Conservation (phyloP, 2,329 filamentous ascomycete genomes). For the Capronia epimyces region DNA sequence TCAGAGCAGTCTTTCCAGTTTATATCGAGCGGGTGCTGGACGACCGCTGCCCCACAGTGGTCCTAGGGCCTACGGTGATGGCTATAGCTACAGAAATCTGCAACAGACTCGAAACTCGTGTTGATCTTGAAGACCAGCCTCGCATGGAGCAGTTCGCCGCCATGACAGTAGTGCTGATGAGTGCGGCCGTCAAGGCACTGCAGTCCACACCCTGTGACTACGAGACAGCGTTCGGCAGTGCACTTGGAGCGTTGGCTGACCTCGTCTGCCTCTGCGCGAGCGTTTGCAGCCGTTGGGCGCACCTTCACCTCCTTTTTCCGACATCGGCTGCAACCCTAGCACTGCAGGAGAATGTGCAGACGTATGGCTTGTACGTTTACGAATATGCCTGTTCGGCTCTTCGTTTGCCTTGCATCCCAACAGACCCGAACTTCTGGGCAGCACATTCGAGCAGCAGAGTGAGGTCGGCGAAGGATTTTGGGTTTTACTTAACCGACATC, state of each 20-base stretch:
- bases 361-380: slow-evolving; percentile 11
- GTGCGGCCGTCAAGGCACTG: slow-evolving; percentile 11
- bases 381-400: slow-evolving; percentile 9
- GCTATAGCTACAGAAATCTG: slow-evolving; percentile 2
- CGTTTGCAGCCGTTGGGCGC: slow-evolving; percentile 14
- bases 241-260: slow-evolving; percentile 1
- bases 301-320: slow-evolving; percentile 14
- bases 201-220: neutral
- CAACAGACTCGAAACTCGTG: slow-evolving; percentile 10
- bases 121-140: slow-evolving; percentile 14
- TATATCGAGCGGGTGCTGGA: slow-evolving; percentile 14
- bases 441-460: neutral
- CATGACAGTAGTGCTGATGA: slow-evolving; percentile 3
- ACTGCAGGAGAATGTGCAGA: slow-evolving; percentile 10
- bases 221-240: neutral
- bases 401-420: neutral
- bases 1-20: slow-evolving; percentile 21
- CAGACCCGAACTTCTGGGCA: slow-evolving; percentile 9
- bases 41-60: neutral
- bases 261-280: slow-evolving; percentile 8
- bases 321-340: slow-evolving; percentile 4
- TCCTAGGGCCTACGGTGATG: slow-evolving; percentile 8
- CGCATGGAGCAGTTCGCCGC: slow-evolving; percentile 19
- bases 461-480: slow-evolving; percentile 6
- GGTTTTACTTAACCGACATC: slow-evolving; percentile 8